phyloP scores from a whole-genome alignment of 208 protist genomes.

The Trypanosoma avium region DNA sequence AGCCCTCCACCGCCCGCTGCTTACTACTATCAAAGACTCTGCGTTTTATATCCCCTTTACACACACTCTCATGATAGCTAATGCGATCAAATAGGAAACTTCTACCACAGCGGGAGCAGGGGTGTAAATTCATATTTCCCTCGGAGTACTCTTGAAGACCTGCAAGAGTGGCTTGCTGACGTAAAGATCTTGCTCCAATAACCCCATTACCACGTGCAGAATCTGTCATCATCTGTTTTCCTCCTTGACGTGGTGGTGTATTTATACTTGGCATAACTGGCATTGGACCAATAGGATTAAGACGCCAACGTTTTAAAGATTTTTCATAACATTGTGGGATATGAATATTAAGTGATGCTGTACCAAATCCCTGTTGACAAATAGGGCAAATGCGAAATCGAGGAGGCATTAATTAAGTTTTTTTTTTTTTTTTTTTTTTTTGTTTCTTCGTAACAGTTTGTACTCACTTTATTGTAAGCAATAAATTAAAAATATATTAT shows the following conservation, averaged over 20 bases:
- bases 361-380: constrained; percentile 80
- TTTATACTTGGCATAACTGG: constrained; percentile 67
- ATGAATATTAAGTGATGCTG: constrained; percentile 83
- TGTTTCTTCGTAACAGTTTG: no score
- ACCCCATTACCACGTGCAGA: constrained; percentile 50
- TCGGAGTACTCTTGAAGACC: constrained; percentile 24
- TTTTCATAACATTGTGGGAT: constrained; percentile 91
- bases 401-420: constrained; percentile 63
- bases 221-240: constrained; percentile 12
- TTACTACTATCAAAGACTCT: constrained; percentile 76
- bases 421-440: constrained; percentile 11
- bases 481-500: no score
- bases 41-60: constrained; percentile 72
- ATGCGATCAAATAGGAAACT: constrained; percentile 89
- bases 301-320: constrained; percentile 76
- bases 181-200: constrained; percentile 43
- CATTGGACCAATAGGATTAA: constrained; percentile 69
- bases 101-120: constrained; percentile 86
- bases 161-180: constrained; percentile 8
- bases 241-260: background rate
- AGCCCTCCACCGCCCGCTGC: constrained; percentile 57
- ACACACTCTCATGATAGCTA: constrained; percentile 90
- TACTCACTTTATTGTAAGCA: no score
- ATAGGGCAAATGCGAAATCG: constrained; percentile 80
- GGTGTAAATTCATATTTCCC: constrained; percentile 68